Conservation (phyloP, 257 asterid species). For the Solanum chiquidenum region DNA sequence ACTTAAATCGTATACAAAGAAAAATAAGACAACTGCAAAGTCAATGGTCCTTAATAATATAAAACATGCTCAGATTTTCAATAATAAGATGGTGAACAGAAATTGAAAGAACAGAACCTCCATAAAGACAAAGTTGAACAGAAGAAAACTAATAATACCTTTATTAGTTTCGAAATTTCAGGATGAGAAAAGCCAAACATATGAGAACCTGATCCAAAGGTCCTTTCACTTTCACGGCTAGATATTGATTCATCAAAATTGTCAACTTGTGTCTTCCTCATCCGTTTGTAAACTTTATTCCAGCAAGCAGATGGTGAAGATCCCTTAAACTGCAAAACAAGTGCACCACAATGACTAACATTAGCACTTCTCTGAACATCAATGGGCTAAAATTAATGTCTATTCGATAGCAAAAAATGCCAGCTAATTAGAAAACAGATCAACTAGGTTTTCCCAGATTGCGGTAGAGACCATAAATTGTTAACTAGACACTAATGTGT, state of each 20-base stretch:
- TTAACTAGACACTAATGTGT: background rate
- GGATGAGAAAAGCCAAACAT: constrained; percentile 86
- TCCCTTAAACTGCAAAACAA: constrained; percentile 60
- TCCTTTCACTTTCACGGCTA: constrained; percentile 25
- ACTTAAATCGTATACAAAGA: background rate
- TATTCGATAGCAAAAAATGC: background rate
- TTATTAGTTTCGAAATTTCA: constrained; percentile 59
- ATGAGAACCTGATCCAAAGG: constrained; percentile 56
- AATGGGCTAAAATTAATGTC: background rate
- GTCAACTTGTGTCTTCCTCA: constrained; percentile 42
- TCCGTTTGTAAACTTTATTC: constrained; percentile 66
- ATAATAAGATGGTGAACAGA: background rate
- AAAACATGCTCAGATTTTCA: background rate
- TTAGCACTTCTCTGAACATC: background rate
- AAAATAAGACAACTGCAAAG: background rate
- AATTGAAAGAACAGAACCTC: background rate
- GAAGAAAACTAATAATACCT: constrained; percentile 35
- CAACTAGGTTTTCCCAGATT: background rate
- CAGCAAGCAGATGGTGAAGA: constrained; percentile 81
- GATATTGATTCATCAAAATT: constrained; percentile 30
- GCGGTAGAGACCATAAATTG: background rate
- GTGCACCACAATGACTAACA: background rate
- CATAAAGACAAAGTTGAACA: background rate
- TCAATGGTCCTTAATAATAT: background rate
- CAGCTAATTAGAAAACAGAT: background rate